phyloP scores from a whole-genome alignment of 2,329 filamentous ascomycete species.

The Myriosclerotinia scirpicola region DNA sequence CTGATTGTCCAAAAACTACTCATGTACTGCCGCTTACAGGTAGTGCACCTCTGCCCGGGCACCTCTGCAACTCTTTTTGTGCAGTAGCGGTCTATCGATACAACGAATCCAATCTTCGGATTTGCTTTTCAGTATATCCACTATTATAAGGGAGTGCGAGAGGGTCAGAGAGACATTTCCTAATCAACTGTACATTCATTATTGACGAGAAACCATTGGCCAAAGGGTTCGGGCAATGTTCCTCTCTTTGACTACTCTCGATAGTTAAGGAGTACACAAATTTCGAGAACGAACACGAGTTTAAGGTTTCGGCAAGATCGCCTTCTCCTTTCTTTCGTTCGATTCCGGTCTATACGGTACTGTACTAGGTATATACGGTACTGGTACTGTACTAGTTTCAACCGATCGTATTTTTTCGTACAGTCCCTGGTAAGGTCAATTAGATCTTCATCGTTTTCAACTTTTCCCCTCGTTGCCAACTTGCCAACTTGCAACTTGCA shows the following conservation, averaged over 20 bases:
- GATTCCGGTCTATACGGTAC: neutral
- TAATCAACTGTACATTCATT: neutral
- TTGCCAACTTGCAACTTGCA: neutral
- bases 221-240: neutral
- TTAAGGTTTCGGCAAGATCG: neutral
- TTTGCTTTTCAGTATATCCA: neutral
- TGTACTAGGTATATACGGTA: neutral
- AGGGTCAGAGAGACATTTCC: neutral
- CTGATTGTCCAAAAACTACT: neutral
- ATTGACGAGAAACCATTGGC: neutral
- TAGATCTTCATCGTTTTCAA: conserved; percentile 1
- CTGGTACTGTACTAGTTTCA: neutral
- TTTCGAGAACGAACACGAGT: no score
- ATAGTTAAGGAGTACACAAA: neutral
- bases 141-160: neutral
- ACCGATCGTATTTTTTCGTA: neutral
- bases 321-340: conserved; percentile 2
- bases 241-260: neutral
- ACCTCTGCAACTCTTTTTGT: neutral
- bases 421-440: neutral
- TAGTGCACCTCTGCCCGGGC: neutral
- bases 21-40: neutral
- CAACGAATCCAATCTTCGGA: conserved; percentile 1
- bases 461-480: neutral
- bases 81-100: conserved; percentile 19